Conservation (phyloP, 2,329 filamentous ascomycete genomes). For the Aureobasidium sp. region DNA sequence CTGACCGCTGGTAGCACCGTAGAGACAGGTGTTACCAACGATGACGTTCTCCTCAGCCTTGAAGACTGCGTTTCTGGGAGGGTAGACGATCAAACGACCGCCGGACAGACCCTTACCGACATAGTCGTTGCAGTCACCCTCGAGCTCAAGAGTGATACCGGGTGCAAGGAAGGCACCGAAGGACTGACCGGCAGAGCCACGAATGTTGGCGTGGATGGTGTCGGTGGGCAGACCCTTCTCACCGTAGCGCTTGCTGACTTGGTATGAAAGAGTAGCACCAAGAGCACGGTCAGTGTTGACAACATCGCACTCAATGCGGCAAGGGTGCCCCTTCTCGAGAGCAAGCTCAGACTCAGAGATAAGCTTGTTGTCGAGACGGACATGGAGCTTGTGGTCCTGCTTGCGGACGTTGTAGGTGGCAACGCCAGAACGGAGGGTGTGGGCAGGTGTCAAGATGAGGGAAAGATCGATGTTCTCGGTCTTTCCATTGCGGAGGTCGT, state of each 20-base stretch:
- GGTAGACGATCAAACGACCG: conserved; percentile 87
- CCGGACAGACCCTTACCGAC: conserved; percentile 94
- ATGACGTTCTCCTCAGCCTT: conserved; percentile 95
- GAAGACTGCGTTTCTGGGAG: conserved; percentile 80
- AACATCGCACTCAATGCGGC: conserved; percentile 88
- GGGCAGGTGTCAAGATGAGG: conserved; percentile 87
- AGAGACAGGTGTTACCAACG: conserved; percentile 89
- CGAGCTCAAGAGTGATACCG: conserved; percentile 87
- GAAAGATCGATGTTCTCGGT: conserved; percentile 89
- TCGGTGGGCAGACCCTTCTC: conserved; percentile 83
- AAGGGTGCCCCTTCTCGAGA: conserved; percentile 86
- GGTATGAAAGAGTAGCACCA: conserved; percentile 90
- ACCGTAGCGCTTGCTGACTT: conserved; percentile 86
- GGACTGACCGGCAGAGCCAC: conserved; percentile 91
- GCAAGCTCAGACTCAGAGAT: conserved; percentile 93
- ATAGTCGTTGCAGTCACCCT: conserved; percentile 94
- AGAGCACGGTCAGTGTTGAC: conserved; percentile 94
- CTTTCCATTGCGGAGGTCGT: conserved; percentile 81
- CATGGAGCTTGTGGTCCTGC: conserved; percentile 90
- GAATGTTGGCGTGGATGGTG: conserved; percentile 92
- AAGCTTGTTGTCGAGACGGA: conserved; percentile 91
- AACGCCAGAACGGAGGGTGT: conserved; percentile 86
- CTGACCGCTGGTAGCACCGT: conserved; percentile 81
- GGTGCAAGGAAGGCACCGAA: conserved; percentile 92
- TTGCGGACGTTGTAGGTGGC: conserved; percentile 97